phyloP scores from a whole-genome alignment of 2,329 filamentous ascomycete genomes.

The Phaeoacremonium minimum region DNA sequence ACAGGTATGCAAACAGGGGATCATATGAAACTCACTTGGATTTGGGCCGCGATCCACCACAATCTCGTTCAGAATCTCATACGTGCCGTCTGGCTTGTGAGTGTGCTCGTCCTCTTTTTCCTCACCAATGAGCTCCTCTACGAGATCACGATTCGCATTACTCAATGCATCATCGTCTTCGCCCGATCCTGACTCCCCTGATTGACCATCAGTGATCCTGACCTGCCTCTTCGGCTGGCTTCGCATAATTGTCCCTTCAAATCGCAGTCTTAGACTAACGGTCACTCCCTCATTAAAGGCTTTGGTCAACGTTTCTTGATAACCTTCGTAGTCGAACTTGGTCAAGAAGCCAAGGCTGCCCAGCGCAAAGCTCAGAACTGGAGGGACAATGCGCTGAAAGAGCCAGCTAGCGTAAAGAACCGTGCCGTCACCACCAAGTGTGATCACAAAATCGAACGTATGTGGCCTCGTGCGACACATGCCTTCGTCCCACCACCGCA shows the following conservation, averaged over 20 bases:
- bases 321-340: slow-evolving; percentile 87
- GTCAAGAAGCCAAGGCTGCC: slow-evolving; percentile 93
- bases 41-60: slow-evolving; percentile 93
- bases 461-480: slow-evolving; percentile 77
- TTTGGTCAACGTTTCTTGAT: slow-evolving; percentile 61
- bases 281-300: slow-evolving; percentile 82
- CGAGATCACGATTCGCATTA: slow-evolving; percentile 57
- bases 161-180: slow-evolving; percentile 32
- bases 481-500: slow-evolving; percentile 79
- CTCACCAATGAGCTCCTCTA: slow-evolving; percentile 86
- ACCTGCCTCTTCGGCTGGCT: slow-evolving; percentile 46
- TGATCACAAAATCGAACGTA: slow-evolving; percentile 89
- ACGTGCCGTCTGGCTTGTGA: slow-evolving; percentile 77
- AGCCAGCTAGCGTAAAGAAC: slow-evolving; percentile 95
- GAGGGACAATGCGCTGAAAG: slow-evolving; percentile 92
- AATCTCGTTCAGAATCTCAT: slow-evolving; percentile 94
- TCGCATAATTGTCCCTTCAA: slow-evolving; percentile 92
- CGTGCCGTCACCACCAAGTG: slow-evolving; percentile 91
- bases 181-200: slow-evolving; percentile 1
- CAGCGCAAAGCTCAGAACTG: slow-evolving; percentile 84
- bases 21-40: slow-evolving; percentile 59
- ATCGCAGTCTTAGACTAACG: slow-evolving; percentile 80
- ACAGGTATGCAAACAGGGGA: neutral
- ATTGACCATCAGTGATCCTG: slow-evolving; percentile 6
- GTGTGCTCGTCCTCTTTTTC: slow-evolving; percentile 81